These are phyloP conservation scores for Gossypium ekmanianum DNA, from an alignment of 345 rosid genomes.

Conservation along the genomic window DNA sequence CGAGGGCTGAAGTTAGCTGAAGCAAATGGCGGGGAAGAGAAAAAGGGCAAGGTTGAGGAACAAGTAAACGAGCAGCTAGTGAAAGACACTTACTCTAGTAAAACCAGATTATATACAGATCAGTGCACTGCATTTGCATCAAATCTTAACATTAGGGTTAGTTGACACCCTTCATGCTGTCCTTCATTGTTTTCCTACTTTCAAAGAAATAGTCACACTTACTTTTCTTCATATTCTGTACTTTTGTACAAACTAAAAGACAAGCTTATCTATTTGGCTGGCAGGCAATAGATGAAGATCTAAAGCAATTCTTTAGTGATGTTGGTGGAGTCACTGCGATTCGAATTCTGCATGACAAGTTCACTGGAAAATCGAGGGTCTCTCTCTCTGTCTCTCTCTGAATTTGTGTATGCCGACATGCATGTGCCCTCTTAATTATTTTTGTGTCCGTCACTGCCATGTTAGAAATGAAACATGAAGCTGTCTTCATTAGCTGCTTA, in stretches of 20 bases:
- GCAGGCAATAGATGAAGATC: slow-evolving; percentile 67
- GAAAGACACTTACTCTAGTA: slow-evolving; percentile 35
- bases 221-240: neutral
- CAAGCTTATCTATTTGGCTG: slow-evolving; percentile 14
- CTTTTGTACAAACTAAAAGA: neutral
- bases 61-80: slow-evolving; percentile 37
- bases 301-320: slow-evolving; percentile 61
- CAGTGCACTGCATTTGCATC: slow-evolving; percentile 84
- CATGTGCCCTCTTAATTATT: neutral
- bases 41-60: slow-evolving; percentile 32
- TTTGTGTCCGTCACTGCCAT: neutral
- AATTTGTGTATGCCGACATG: neutral
- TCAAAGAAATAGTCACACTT: neutral
- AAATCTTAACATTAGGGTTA: slow-evolving; percentile 62
- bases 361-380: slow-evolving; percentile 91
- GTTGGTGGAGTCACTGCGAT: slow-evolving; percentile 71
- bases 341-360: slow-evolving; percentile 68
- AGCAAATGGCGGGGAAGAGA: slow-evolving; percentile 29
- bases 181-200: neutral
- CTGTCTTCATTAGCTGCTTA: neutral
- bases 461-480: neutral
- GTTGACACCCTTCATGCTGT: slow-evolving; percentile 16
- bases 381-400: slow-evolving; percentile 27
- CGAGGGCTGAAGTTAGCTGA: slow-evolving; percentile 31
- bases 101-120: slow-evolving; percentile 57